phyloP scores from a whole-genome alignment of 192 early-diverging fungal species.

The Gonapodya sp. region DNA sequence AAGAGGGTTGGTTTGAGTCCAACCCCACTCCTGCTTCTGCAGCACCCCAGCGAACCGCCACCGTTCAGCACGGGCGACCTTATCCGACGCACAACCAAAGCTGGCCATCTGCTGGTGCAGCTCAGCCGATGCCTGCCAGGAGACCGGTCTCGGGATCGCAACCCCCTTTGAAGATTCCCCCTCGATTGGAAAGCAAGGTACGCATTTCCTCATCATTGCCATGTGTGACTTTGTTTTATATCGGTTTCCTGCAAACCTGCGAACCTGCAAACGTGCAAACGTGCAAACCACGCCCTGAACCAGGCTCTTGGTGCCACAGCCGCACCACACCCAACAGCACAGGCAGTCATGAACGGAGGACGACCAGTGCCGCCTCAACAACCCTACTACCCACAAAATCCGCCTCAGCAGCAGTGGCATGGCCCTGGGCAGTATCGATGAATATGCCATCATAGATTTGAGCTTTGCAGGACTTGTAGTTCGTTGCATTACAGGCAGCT shows the following conservation, averaged over 20 bases:
- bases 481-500: background rate
- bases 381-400: background rate
- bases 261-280: too few relatives aligned
- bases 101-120: background rate
- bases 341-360: background rate
- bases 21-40: background rate
- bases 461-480: too few relatives aligned
- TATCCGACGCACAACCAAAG: background rate
- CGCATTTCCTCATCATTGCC: background rate
- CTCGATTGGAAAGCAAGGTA: background rate
- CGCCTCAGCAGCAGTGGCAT: background rate
- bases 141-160: background rate
- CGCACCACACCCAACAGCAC: background rate
- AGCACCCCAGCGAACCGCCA: background rate
- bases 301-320: too few relatives aligned
- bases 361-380: background rate
- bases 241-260: too few relatives aligned
- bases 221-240: too few relatives aligned
- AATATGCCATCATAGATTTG: too few relatives aligned
- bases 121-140: background rate
- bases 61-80: background rate
- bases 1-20: background rate
- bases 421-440: background rate
- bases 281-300: too few relatives aligned
- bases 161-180: background rate